These are phyloP conservation scores for Linnemannia hyalina DNA, from an alignment of 192 early-diverging fungal genomes.

Conservation along the genomic window DNA sequence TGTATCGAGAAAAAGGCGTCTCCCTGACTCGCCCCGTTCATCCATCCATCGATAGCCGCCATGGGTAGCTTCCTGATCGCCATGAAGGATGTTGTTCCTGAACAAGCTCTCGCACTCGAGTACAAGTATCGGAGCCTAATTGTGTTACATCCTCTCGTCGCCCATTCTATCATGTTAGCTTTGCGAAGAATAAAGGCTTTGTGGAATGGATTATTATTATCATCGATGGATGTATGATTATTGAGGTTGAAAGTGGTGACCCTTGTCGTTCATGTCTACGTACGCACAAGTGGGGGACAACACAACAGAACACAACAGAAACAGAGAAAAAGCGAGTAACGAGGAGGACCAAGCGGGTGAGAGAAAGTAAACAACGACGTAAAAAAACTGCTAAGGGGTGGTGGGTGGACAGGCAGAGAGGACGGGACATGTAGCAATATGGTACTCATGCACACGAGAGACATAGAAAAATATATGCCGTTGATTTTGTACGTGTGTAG, in stretches of 20 bases:
- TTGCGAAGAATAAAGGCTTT: background rate
- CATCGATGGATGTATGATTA: background rate
- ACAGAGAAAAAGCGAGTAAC: background rate
- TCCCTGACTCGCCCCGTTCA: background rate
- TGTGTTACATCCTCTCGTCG: background rate
- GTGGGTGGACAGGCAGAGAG: no score
- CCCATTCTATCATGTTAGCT: background rate
- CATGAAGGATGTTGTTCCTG: background rate
- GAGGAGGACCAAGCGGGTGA: conserved; percentile 2
- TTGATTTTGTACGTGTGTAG: background rate
- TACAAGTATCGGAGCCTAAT: no score
- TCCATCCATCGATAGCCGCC: background rate
- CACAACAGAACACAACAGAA: no score
- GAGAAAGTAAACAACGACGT: background rate
- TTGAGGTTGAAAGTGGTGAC: background rate
- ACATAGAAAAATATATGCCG: background rate
- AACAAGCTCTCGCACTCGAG: background rate
- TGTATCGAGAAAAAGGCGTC: background rate
- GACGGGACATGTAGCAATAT: background rate
- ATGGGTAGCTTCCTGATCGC: background rate
- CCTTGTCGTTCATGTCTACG: background rate
- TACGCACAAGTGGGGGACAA: background rate
- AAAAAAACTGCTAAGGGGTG: background rate
- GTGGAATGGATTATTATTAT: background rate
- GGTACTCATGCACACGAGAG: background rate